Base-by-base conservation (phyloP, 176 grass and related monocot genomes). In the Melocanna baccifera region DNA sequence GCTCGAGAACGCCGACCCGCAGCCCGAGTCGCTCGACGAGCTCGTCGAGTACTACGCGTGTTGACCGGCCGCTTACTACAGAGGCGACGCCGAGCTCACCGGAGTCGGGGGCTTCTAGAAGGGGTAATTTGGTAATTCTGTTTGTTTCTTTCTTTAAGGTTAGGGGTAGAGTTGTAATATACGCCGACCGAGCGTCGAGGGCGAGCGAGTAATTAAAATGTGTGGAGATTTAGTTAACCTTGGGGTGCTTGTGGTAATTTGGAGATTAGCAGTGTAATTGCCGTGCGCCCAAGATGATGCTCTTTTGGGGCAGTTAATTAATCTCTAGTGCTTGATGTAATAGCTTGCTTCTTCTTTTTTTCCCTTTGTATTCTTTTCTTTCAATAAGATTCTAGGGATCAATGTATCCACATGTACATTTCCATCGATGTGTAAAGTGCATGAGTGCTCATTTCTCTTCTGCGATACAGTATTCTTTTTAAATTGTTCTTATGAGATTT, bases 11-110 rank as follows among this genome's bases (percentile, higher is more conserved):
- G 94, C 90, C 59, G 94, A 94, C 72, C 92, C 90, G 34, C 88
- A 89, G 79, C 94, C 94, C 43, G 94, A 97, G 85, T 97, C 92
- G 7, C 81, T 91, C 34, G 94, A 92, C 64, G 94, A 97, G 90
- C 87, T 97, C 88, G 90, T 94, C 80, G 94, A 97, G 78, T 97
- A 94, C 82, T 97, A 97, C 69, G 91, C 93, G 16, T 95, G 91
- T 81, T 91, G 87, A 92, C 43, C 39, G 22, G 30, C 37, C 15
- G 14, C 42, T 20, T 66, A 19, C 43, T 25, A 70, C 58, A 19
- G 32, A 19, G 10, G 3, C 26, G 12, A 62, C 43, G 41, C 14
- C 25, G 1, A 25, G 79, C 67, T 67, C 62, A 43, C 82, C 68
- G 50, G 79, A 72, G 84, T n/a, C 25, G 73, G 62, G 57, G 78